A percentile compares a stretch with the other conserved stretches of the same genome.
phyloP scores from a whole-genome alignment of 169 alveolate genomes.

The Theileria luwenshuni region DNA sequence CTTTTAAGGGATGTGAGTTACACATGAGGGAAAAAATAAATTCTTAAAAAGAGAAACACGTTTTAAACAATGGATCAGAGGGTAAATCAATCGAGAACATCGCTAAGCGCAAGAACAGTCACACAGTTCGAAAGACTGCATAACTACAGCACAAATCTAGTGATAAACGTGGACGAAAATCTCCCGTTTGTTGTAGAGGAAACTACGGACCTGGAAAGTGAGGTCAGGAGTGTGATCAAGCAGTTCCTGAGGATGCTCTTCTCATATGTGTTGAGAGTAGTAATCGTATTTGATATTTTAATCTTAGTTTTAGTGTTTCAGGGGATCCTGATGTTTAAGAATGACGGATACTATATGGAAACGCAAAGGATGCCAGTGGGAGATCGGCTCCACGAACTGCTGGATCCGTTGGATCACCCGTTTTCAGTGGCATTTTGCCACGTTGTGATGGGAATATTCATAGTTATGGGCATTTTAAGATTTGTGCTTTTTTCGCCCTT shows the following conservation, averaged over 20 bases:
- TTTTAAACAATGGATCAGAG: too few relatives aligned
- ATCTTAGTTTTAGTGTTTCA: conserved; percentile 44
- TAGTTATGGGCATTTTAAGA: conserved; percentile 33
- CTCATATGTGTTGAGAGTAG: conserved; percentile 7
- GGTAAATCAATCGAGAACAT: too few relatives aligned
- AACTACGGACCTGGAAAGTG: not conserved
- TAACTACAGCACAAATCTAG: too few relatives aligned
- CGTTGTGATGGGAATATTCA: conserved; percentile 30
- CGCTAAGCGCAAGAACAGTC: too few relatives aligned
- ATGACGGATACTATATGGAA: conserved; percentile 37
- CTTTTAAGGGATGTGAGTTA: too few relatives aligned
- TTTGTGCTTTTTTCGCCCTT: conserved; percentile 61
- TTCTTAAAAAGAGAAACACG: too few relatives aligned
- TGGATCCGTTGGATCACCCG: conserved; percentile 28
- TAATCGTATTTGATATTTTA: conserved; percentile 24
- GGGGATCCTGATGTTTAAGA: conserved; percentile 36
- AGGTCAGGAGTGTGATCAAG: not conserved
- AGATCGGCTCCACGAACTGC: conserved; percentile 69
- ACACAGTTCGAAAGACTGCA: too few relatives aligned
- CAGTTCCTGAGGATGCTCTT: conserved; percentile 2
- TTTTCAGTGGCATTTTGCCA: conserved; percentile 36
- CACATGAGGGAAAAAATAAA: too few relatives aligned
- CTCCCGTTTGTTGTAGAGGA: not conserved
- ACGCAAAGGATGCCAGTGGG: conserved; percentile 52
- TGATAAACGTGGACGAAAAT: not conserved